Evolutionary conservation across 257 asterid species (phyloP), one percentile per base, ranked within the genome.

Genomic region (Solanum commersonii): DNA sequence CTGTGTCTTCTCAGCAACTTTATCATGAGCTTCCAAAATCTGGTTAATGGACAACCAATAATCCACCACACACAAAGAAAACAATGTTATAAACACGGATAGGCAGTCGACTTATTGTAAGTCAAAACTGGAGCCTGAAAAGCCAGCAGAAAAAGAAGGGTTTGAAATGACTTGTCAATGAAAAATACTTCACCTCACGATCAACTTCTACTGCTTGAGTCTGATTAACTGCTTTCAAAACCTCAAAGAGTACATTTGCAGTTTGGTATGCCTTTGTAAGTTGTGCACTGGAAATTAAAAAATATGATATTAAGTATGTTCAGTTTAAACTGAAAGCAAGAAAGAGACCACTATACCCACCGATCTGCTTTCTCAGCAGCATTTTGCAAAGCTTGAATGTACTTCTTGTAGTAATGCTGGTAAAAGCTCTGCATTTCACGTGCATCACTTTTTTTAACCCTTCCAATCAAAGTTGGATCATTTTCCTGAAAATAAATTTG

Each of bases 361-460:
- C 98, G 98, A 89, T 97, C 99, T 86, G 99, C 99, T 92, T 96
- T 97, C 83, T 95, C 99, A 63, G 99, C 98, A 88, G 98, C 99
- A 92, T 97, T 97, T 92, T 97, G 99, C 94, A 97, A 91, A 87
- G 99, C 99, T 92, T 97, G 99, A 87, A 97, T 97, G 90, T 97
- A 97, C 89, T 97, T 96, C 90, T 94, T 97, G 94, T 97, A 96
- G 91, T 97, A 97, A 93, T 94, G 98, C 91, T 97, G 99, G 91
- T 97, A 97, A 92, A 97, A 97, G 95, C 99, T 95, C 95, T 97
- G 99, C 99, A 97, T 96, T 94, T 97, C 99, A 52, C 98, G 98
- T 29, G 99, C 99, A 88, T 97, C 99, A 86, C 99, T 97, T 94
- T 97, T 97, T 92, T 97, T 97, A 34, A 96, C 99, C 92, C 99